Percentiles rank a stretch among this genome's conserved stretches.
phyloP scores from a whole-genome alignment of 108 stramenopile species.

The Cyclostephanos tholiformis region DNA sequence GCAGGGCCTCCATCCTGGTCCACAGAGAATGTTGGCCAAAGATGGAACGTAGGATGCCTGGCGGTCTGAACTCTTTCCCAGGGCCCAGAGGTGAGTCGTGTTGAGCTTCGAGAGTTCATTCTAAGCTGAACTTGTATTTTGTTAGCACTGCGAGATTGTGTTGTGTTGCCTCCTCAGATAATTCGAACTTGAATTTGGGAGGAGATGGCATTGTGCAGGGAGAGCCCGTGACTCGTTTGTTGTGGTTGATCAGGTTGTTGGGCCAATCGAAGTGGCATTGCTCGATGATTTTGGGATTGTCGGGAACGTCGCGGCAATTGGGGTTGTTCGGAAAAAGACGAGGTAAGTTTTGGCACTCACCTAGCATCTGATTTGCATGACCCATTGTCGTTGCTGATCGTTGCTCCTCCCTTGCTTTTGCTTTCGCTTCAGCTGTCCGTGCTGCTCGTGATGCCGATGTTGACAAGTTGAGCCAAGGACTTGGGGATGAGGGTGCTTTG shows the following conservation, averaged over 20 bases:
- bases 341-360: no score
- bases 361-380: no score
- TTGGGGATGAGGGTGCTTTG: no score
- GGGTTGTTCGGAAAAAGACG: no score
- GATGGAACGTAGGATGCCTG: constrained; percentile 2
- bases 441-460: no score
- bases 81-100: constrained; percentile 8
- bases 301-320: no score
- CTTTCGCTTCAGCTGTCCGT: no score
- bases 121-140: constrained; percentile 3
- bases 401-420: no score
- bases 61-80: constrained; percentile 1
- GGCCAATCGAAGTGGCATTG: not conserved
- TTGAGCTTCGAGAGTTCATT: constrained; percentile 6
- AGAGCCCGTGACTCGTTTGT: not conserved
- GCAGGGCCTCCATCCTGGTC: not conserved
- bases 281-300: no score
- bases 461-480: no score
- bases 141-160: not conserved
- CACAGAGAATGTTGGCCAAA: constrained; percentile 1
- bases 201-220: not conserved
- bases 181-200: constrained; percentile 12
- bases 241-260: not conserved
- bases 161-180: constrained; percentile 4
- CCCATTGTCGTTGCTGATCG: no score